phyloP scores from a whole-genome alignment of 148 eudicot species.

The Heliosperma pusillum region DNA sequence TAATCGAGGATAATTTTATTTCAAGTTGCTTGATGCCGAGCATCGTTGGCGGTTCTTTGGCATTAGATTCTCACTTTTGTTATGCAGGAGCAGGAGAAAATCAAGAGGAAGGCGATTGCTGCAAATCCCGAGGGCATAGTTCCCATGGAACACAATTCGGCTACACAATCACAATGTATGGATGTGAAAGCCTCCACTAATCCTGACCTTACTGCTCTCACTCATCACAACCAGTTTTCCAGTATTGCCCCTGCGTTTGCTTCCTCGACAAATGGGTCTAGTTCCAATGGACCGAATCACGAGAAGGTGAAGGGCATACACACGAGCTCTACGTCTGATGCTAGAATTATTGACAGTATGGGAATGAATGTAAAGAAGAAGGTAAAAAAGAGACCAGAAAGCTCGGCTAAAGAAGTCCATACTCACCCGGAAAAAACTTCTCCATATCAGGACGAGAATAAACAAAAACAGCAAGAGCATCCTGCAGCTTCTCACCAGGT shows the following conservation, averaged over 20 bases:
- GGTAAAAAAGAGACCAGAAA: conserved; percentile 62
- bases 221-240: conserved; percentile 29
- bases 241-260: conserved; percentile 24
- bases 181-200: conserved; percentile 13
- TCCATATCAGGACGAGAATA: conserved; percentile 14
- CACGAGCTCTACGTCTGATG: conserved; percentile 27
- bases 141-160: conserved; percentile 37
- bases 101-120: conserved; percentile 46
- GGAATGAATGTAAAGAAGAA: conserved; percentile 48
- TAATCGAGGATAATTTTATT: too few relatives aligned
- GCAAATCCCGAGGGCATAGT: conserved; percentile 40
- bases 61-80: not conserved
- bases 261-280: conserved; percentile 25
- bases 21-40: not conserved
- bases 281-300: conserved; percentile 44
- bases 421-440: conserved; percentile 38
- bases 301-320: conserved; percentile 52
- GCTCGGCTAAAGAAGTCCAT: conserved; percentile 30
- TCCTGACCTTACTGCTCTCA: conserved; percentile 26
- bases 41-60: not conserved
- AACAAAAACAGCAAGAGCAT: conserved; percentile 32
- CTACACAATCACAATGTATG: conserved; percentile 35
- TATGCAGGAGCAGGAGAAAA: conserved; percentile 59
- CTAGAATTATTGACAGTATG: conserved; percentile 28
- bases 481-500: conserved; percentile 19